phyloP scores from a whole-genome alignment of 1,139 yeast species.

The Candida glucosophila region DNA sequence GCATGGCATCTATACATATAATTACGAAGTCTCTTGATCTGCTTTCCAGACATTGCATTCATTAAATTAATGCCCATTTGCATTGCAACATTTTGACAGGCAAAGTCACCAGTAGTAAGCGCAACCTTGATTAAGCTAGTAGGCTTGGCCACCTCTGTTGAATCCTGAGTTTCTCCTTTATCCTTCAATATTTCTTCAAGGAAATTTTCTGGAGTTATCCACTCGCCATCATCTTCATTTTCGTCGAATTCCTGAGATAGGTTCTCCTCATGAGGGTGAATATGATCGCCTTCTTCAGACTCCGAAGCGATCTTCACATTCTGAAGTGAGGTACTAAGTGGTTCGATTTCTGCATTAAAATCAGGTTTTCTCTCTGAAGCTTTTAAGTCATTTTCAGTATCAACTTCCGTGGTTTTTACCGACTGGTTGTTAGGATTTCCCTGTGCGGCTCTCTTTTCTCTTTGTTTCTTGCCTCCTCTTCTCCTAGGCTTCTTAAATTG shows the following conservation, averaged over 20 bases:
- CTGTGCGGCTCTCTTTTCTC: conserved; percentile 44
- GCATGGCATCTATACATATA: conserved; percentile 97
- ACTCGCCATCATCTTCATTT: conserved; percentile 78
- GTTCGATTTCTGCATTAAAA: conserved; percentile 2
- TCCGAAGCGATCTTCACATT: conserved; percentile 5
- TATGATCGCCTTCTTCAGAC: conserved; percentile 8
- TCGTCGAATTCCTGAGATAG: conserved; percentile 41
- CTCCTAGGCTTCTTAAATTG: conserved; percentile 38
- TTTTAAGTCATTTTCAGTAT: conserved; percentile 7
- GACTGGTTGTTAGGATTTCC: conserved; percentile 7
- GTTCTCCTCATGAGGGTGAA: conserved; percentile 6
- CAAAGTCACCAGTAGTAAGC: conserved; percentile 91
- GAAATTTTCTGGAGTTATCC: conserved; percentile 90
- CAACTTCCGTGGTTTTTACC: conserved; percentile 6
- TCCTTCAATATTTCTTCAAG: conserved; percentile 62
- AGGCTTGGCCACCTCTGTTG: conserved; percentile 17
- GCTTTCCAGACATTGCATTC: conserved; percentile 78
- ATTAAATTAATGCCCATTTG: conserved; percentile 84
- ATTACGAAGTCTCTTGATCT: conserved; percentile 76
- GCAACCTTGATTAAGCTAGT: conserved; percentile 53
- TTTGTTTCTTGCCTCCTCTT: conserved; percentile 59
- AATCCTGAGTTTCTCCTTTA: conserved; percentile 31
- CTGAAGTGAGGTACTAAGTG: neutral
- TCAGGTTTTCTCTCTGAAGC: neutral
- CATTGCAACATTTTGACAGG: conserved; percentile 90